A percentile compares a stretch with the other conserved stretches of the same genome.
phyloP scores from a whole-genome alignment of 1,284 basidiomycete genomes.

The Cutaneotrichosporon sp. region DNA sequence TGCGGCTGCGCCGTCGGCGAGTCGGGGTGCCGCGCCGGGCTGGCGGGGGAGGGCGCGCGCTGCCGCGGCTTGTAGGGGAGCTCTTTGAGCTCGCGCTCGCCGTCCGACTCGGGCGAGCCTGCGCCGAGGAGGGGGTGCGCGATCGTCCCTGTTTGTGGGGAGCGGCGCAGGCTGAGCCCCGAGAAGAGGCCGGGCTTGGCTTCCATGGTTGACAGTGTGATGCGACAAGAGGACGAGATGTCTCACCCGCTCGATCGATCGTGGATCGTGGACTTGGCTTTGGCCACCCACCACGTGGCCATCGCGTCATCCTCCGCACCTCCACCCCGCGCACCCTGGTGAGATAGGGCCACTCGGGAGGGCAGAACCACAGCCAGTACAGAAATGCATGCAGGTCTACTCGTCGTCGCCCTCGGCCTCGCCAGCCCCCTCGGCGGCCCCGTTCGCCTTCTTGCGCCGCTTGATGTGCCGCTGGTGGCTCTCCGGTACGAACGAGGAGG shows the following conservation, averaged over 20 bases:
- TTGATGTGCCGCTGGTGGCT: constrained; percentile 36
- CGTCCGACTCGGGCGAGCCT: constrained; percentile 1
- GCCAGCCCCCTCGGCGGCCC: neutral
- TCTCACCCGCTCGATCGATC: neutral
- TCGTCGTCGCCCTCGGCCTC: neutral
- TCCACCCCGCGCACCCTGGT: too few relatives aligned
- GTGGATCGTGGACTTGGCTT: neutral
- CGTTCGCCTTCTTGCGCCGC: constrained; percentile 25
- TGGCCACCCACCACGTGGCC: constrained; percentile 9
- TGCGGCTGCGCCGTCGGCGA: neutral
- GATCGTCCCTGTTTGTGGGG: constrained; percentile 30
- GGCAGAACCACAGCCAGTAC: neutral
- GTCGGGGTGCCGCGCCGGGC: neutral
- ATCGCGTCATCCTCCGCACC: neutral
- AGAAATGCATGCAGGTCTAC: constrained; percentile 7
- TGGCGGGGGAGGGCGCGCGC: constrained; percentile 4
- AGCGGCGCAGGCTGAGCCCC: constrained; percentile 37
- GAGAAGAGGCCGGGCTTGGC: constrained; percentile 39
- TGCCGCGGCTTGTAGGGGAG: constrained; percentile 22
- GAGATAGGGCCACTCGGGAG: too few relatives aligned
- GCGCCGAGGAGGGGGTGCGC: constrained; percentile 48
- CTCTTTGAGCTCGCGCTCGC: constrained; percentile 9
- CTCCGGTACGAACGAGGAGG: constrained; percentile 34
- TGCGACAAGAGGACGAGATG: too few relatives aligned
- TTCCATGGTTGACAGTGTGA: constrained; percentile 16